phyloP scores from a whole-genome alignment of 768 basidiomycete genomes.

The Leucosporidium creatinivorum region DNA sequence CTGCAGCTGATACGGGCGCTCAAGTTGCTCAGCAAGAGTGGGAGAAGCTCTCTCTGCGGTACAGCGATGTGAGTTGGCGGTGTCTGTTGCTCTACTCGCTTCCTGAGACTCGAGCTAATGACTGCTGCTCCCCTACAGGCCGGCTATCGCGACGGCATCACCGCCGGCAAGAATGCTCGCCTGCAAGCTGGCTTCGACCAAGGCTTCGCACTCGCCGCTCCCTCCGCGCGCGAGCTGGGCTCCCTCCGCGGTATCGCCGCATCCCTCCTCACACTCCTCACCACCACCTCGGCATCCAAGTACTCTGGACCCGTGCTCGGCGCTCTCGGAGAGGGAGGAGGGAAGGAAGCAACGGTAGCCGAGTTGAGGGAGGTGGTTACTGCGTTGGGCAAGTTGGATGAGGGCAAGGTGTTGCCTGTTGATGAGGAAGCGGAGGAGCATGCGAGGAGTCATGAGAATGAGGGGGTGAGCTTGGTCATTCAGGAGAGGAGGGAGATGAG shows the following conservation, averaged over 20 bases:
- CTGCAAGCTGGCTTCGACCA: conserved; percentile 86
- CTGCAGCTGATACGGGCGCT: too few relatives aligned
- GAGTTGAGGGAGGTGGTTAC: conserved; percentile 48
- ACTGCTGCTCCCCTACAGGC: conserved; percentile 48
- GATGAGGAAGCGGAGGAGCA: conserved; percentile 75
- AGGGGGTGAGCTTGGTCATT: conserved; percentile 26
- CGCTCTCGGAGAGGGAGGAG: conserved; percentile 44
- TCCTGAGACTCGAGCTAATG: background rate
- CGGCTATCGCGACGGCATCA: conserved; percentile 95
- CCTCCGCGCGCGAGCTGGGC: conserved; percentile 70
- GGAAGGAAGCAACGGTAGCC: conserved; percentile 9
- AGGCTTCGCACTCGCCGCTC: conserved; percentile 68
- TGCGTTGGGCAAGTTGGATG: conserved; percentile 55
- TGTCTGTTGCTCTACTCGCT: too few relatives aligned
- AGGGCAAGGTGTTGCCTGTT: conserved; percentile 64
- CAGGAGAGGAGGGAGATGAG: conserved; percentile 28
- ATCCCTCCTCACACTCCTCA: conserved; percentile 51
- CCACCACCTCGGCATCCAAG: conserved; percentile 22
- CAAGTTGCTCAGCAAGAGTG: conserved; percentile 27
- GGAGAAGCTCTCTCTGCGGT: conserved; percentile 27
- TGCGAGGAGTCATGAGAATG: conserved; percentile 45
- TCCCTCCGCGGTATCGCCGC: conserved; percentile 63
- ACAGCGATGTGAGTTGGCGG: conserved; percentile 19
- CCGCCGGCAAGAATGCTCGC: conserved; percentile 75
- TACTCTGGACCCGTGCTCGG: conserved; percentile 34